These are phyloP conservation scores for Mollisia scopiformis DNA, from an alignment of 2,329 filamentous ascomycete genomes.

Conservation along the genomic window DNA sequence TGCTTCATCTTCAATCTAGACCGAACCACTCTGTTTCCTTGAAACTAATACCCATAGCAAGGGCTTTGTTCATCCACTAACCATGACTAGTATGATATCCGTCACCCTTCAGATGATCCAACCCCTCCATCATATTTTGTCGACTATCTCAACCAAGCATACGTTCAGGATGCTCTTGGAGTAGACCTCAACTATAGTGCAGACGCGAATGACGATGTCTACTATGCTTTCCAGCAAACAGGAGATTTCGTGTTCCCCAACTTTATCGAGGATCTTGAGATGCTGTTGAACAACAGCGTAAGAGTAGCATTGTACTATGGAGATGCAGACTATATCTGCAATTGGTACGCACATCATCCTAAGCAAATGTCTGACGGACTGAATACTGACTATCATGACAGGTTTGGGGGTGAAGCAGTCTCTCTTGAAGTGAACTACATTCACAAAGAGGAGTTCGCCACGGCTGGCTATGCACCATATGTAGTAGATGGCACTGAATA, in stretches of 20 bases:
- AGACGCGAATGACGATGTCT: constrained; percentile 42
- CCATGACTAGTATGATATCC: constrained; percentile 58
- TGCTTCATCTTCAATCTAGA: too few relatives aligned
- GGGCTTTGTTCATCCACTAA: too few relatives aligned
- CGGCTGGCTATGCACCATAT: constrained; percentile 60
- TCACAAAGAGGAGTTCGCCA: constrained; percentile 49
- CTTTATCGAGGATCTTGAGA: constrained; percentile 50
- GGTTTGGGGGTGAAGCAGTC: constrained; percentile 59
- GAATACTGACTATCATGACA: constrained; percentile 1
- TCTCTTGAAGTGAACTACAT: constrained; percentile 52
- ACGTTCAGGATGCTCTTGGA: constrained; percentile 15
- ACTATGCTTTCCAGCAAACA: constrained; percentile 46
- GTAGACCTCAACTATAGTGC: constrained; percentile 40
- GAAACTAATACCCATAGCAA: too few relatives aligned
- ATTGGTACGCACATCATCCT: constrained; percentile 13
- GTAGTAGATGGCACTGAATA: constrained; percentile 55
- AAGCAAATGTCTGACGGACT: too few relatives aligned
- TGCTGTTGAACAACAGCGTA: constrained; percentile 49
- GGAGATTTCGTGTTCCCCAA: constrained; percentile 66
- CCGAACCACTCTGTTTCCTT: too few relatives aligned
- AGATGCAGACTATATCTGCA: constrained; percentile 44
- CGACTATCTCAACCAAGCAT: constrained; percentile 39
- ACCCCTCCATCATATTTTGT: constrained; percentile 51
- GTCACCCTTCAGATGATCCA: constrained; percentile 53
- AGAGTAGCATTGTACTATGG: constrained; percentile 59